Conservation (phyloP, 257 asterid genomes). For the Hygrophila difformis region DNA sequence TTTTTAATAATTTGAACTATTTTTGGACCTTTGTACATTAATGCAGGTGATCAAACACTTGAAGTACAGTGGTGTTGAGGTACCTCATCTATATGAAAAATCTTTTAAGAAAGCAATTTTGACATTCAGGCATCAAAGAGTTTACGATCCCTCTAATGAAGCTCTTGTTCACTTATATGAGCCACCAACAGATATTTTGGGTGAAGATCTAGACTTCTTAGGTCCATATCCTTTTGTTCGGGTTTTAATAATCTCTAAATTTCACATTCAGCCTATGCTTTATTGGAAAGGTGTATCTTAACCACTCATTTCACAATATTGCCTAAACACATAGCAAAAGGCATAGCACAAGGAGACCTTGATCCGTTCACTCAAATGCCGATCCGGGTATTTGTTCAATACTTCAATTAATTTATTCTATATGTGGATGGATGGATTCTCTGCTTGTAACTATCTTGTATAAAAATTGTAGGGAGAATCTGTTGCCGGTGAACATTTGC, state of each 20-base stretch:
- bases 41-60: slow-evolving; percentile 86
- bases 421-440: not conserved
- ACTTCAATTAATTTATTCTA: slow-evolving; percentile 4
- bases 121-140: slow-evolving; percentile 87
- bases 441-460: slow-evolving; percentile 5
- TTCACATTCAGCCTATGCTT: slow-evolving; percentile 14
- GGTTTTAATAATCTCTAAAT: slow-evolving; percentile 12
- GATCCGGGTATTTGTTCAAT: slow-evolving; percentile 46
- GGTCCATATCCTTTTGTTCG: slow-evolving; percentile 87
- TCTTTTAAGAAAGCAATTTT: slow-evolving; percentile 76
- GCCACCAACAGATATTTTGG: slow-evolving; percentile 34
- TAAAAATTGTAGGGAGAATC: slow-evolving; percentile 35
- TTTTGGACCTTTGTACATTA: slow-evolving; percentile 1
- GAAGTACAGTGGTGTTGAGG: slow-evolving; percentile 50
- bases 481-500: slow-evolving; percentile 25
- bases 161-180: slow-evolving; percentile 56
- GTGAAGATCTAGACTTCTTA: slow-evolving; percentile 62
- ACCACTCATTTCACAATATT: slow-evolving; percentile 52
- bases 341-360: slow-evolving; percentile 77
- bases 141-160: slow-evolving; percentile 61
- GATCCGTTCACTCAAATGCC: slow-evolving; percentile 80
- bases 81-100: slow-evolving; percentile 70
- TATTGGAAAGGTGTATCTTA: slow-evolving; percentile 38
- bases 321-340: slow-evolving; percentile 71
- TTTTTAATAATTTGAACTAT: slow-evolving; percentile 12